Evolutionary conservation across 1,284 basidiomycete species (phyloP), one percentile per base, ranked within the genome.

Genomic region (Moesziomyces antarcticus): DNA sequence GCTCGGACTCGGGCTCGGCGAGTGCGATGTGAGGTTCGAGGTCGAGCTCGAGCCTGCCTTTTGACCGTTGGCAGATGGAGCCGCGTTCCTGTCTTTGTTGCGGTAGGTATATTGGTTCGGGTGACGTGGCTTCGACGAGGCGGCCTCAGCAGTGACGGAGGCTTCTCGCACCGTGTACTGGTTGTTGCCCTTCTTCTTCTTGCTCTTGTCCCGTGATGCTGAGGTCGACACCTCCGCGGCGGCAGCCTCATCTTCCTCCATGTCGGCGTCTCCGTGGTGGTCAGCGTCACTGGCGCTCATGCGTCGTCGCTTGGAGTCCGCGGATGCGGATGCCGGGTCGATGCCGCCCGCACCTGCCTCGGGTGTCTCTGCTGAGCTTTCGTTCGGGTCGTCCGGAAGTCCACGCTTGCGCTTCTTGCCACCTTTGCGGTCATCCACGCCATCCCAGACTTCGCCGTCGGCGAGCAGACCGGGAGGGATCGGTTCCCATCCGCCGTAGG

Each of bases 401-500:
- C 70, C 69, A 37, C 78, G 73, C 63, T 81, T 79, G 16, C 79
- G 65, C 50, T 81, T 81, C 55, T 69, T 74, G 51, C 60, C 59
- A 18, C 60, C 62, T 30, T 60, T 64, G n/a, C 40, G 51, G 49
- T 75, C 71, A 16, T 67, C 73, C 7, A 90, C 83, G 22, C 63
- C 75, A 13, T 80, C 78, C 74, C 75, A 75, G 30, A 78, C 73
- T 18, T 81, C 82, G 49, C 75, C 76, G 24, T 80, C 78, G 27
- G 76, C 76, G n/a, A 82, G 76, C 27, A 80, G 73, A 30, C 75
- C 77, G 1, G 81, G 75, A 14, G 86, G 86, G 47, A 88, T 86
- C 68, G 90, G 92, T 84, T 95, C 93, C 82, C 82, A 84, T 81
- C 97, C 94, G 81, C 97, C 94, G 83, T 96, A 97, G 4, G 92